phyloP scores from a whole-genome alignment of 2,329 filamentous ascomycete species.

The Claviceps spartinae region DNA sequence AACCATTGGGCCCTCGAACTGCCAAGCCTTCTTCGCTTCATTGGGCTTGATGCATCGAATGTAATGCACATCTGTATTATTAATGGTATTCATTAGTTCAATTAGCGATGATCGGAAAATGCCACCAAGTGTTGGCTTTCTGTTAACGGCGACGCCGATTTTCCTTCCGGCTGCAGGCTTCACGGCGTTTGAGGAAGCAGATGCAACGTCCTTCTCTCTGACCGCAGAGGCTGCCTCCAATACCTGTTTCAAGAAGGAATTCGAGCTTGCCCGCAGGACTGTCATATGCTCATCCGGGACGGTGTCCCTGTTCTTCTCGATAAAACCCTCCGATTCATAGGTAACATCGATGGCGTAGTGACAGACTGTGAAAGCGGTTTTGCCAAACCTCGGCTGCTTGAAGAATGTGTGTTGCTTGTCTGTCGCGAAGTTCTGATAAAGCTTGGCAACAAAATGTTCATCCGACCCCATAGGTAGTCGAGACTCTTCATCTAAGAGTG shows the following conservation, averaged over 20 bases:
- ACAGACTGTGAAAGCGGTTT: constrained; percentile 93
- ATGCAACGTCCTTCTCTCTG: constrained; percentile 72
- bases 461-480: constrained; percentile 94
- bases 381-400: constrained; percentile 96
- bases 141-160: constrained; percentile 81
- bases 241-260: constrained; percentile 72
- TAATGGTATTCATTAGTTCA: constrained; percentile 95
- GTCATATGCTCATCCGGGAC: constrained; percentile 98
- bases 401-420: constrained; percentile 95
- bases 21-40: constrained; percentile 91
- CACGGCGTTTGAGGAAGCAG: constrained; percentile 54
- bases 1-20: constrained; percentile 98
- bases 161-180: constrained; percentile 71
- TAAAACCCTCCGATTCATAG: constrained; percentile 97
- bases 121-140: constrained; percentile 91
- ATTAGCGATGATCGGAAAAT: constrained; percentile 99
- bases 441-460: constrained; percentile 89
- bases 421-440: constrained; percentile 81
- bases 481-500: constrained; percentile 90
- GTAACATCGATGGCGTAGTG: constrained; percentile 97
- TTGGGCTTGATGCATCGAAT: constrained; percentile 99
- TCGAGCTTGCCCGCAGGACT: constrained; percentile 70
- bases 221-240: constrained; percentile 75
- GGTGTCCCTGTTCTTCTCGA: constrained; percentile 98
- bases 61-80: constrained; percentile 95